Evolutionary conservation across 345 rosid genomes (phyloP), one percentile per base, ranked within the genome.

Genomic region (Salix brachista): DNA sequence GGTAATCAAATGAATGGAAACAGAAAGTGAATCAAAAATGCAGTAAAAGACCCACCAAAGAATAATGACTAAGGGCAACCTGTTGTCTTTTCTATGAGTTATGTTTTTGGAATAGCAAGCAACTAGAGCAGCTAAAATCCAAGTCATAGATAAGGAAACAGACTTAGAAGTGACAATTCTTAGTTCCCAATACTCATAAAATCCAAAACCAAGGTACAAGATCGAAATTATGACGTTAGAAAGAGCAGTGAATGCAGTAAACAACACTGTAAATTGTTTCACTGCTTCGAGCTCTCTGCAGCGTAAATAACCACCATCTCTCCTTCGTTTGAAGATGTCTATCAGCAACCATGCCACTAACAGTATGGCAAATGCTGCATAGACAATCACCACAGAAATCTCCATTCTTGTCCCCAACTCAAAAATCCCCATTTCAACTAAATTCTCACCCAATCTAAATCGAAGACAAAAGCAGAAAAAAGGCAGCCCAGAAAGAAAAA

Each of bases 1-100:
- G 70, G 12, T 78, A 23, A 86, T 8, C 25, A 83, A 32, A 68
- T 77, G 74, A 69, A 73, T n/a, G 4, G 77, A 77, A 30, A 81
- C 81, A 65, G 77, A 80, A 77, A 86, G 68, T 58, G 75, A 64
- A 62, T 37, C 72, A 26, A 79, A 58, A 36, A 83, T 60, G 69
- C 80, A 81, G 75, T 80, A 83, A 76, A 80, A 71, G 41, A 82
- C 54, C 94, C 94, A 88, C 90, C 91, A 90, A 11, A 87, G 70
- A 73, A 85, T 34, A 16, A 90, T 85, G 19, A 87, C 81, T 13
- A 80, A 3, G 54, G 94, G 92, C 92, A 90, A 86, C 16, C 46
- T 75, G 18, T 77, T 81, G 17, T 69, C 69, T 21, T 62, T 78
- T 54, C 78, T 56, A 42, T 41, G 46, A 65, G 58, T 58, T 60